Evolutionary conservation across 202 grass and related monocot genomes (phyloP).

Genomic region (Dendrocalamus latiflorus): DNA sequence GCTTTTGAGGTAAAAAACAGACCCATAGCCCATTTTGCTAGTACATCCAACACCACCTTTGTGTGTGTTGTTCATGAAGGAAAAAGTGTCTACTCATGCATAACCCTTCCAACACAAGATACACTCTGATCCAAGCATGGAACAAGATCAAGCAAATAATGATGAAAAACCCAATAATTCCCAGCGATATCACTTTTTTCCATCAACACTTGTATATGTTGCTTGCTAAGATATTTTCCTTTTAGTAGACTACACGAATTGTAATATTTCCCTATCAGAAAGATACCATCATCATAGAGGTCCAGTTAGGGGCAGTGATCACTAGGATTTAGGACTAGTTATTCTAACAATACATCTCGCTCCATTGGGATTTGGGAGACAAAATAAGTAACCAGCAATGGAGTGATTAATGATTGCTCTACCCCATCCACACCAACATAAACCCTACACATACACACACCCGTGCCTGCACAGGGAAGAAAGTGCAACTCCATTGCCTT

Average conservation of each 20-base stretch:
- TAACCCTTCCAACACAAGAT: conserved; percentile 16
- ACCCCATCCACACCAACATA: background rate
- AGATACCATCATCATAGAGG: background rate
- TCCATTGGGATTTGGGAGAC: background rate
- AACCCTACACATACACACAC: background rate
- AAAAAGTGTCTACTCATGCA: background rate
- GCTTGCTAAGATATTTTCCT: too few relatives aligned
- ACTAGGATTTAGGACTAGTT: background rate
- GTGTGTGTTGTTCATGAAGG: background rate
- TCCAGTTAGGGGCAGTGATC: background rate
- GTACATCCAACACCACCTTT: background rate
- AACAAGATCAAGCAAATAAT: conserved; percentile 11
- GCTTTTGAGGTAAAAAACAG: too few relatives aligned
- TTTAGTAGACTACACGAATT: too few relatives aligned
- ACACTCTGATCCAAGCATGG: background rate
- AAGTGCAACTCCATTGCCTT: background rate
- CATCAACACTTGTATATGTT: background rate
- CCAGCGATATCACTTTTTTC: background rate
- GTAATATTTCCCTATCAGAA: background rate
- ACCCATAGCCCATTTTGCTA: background rate
- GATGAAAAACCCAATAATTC: background rate
- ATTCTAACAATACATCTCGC: background rate
- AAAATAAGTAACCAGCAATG: conserved; percentile 14
- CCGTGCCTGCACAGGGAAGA: conserved; percentile 23
- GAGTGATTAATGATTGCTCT: conserved; percentile 16